Evolutionary conservation across 129 eudicot species (phyloP).

Genomic region (Flaveria sonorensis): DNA sequence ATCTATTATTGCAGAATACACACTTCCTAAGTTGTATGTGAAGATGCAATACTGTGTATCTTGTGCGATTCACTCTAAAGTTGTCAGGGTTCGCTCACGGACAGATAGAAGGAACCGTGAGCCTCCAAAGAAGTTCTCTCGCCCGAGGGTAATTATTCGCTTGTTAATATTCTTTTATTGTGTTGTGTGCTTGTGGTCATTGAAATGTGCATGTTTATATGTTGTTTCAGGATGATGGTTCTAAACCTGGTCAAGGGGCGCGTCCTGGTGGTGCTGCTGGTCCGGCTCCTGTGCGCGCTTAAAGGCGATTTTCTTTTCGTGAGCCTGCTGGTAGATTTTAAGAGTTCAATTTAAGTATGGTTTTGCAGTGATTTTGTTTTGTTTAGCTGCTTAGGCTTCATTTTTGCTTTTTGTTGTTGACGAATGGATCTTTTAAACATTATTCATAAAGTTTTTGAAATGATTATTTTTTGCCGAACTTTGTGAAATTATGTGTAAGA

Average conservation of each 20-base stretch:
- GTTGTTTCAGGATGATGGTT: slow-evolving; percentile 58
- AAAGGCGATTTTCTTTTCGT: slow-evolving; percentile 9
- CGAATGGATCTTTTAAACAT: background rate
- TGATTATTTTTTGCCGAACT: background rate
- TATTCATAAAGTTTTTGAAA: background rate
- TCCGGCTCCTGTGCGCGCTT: slow-evolving; percentile 52
- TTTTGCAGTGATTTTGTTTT: background rate
- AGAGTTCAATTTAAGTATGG: slow-evolving; percentile 13
- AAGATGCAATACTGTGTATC: slow-evolving; percentile 80
- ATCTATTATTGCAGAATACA: slow-evolving; percentile 40
- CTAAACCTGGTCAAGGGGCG: slow-evolving; percentile 64
- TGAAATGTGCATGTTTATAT: background rate
- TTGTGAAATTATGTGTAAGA: too few relatives aligned
- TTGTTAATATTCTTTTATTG: too few relatives aligned
- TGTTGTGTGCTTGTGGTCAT: too few relatives aligned
- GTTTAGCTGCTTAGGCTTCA: slow-evolving; percentile 15
- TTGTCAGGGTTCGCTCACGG: slow-evolving; percentile 32
- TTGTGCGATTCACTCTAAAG: slow-evolving; percentile 68
- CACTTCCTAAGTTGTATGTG: slow-evolving; percentile 71
- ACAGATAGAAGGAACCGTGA: slow-evolving; percentile 75
- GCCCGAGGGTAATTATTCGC: slow-evolving; percentile 57
- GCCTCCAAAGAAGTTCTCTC: slow-evolving; percentile 75
- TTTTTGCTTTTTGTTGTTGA: background rate
- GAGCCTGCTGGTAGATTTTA: background rate
- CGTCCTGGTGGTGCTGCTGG: slow-evolving; percentile 59